Evolutionary conservation across 2,329 filamentous ascomycete genomes (phyloP).

Genomic region (Colletotrichum eremochloae): DNA sequence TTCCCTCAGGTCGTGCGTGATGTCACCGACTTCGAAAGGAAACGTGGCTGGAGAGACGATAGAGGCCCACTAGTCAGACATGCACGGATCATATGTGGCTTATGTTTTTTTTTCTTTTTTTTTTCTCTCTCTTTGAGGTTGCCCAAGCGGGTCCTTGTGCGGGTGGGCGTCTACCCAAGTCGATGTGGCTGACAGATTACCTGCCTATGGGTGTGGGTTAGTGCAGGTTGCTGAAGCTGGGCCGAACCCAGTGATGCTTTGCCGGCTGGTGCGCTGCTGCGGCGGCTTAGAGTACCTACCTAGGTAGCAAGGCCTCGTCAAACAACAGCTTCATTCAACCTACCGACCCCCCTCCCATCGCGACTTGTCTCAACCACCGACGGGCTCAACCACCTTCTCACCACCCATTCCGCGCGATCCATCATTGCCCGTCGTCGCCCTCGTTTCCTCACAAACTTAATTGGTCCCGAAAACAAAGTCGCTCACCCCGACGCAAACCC

Average conservation of each 20-base stretch:
- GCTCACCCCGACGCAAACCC: conserved; percentile 27
- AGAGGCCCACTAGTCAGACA: not conserved
- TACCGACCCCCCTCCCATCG: conserved; percentile 30
- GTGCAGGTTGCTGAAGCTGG: conserved; percentile 28
- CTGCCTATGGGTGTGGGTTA: not conserved
- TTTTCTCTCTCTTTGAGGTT: not conserved
- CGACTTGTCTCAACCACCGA: conserved; percentile 27
- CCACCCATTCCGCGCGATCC: conserved; percentile 18
- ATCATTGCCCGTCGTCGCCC: conserved; percentile 24
- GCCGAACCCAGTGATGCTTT: conserved; percentile 41
- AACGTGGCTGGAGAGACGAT: conserved; percentile 17
- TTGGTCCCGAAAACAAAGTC: conserved; percentile 38
- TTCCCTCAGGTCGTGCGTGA: conserved; percentile 27
- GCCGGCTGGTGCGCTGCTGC: conserved; percentile 20
- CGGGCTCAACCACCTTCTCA: conserved; percentile 17
- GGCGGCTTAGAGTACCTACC: conserved; percentile 20
- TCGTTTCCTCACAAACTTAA: conserved; percentile 13
- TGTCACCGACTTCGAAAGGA: conserved; percentile 31
- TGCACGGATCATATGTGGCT: conserved; percentile 25
- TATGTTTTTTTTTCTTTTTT: not conserved
- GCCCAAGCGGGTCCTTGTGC: not conserved
- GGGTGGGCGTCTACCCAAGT: not conserved
- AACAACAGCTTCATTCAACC: conserved; percentile 40
- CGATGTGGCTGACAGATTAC: conserved; percentile 18
- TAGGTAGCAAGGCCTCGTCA: conserved; percentile 30